Evolutionary conservation across 345 rosid genomes (phyloP).

Genomic region (Camelina laxa): DNA sequence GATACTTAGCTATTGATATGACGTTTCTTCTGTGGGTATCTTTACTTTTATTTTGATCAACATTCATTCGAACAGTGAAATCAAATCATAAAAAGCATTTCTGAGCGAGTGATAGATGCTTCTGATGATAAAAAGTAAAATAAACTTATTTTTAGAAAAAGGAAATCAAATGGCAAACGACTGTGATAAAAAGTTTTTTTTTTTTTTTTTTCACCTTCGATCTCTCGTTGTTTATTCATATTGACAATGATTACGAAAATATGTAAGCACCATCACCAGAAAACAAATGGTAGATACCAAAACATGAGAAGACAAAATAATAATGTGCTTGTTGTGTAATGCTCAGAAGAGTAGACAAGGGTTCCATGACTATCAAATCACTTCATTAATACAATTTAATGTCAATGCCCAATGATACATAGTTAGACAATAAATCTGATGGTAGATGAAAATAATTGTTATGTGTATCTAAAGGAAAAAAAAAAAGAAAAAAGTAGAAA

Average conservation of each 20-base stretch:
- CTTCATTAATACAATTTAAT: constrained; percentile 1
- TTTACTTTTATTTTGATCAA: constrained; percentile 3
- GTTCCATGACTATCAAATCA: neutral
- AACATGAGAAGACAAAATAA: neutral
- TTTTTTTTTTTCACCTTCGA: neutral
- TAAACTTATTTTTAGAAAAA: too few species aligned
- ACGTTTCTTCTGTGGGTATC: constrained; percentile 22
- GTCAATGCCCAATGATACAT: neutral
- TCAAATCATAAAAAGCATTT: constrained; percentile 16
- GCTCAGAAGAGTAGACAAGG: neutral
- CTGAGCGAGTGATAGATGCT: neutral
- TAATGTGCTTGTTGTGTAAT: neutral
- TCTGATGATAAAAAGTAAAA: neutral
- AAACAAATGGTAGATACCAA: neutral
- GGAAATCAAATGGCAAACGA: neutral
- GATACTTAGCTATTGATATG: constrained; percentile 24
- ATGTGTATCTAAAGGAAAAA: neutral
- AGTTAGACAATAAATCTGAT: neutral
- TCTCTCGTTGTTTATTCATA: neutral
- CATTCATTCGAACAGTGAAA: constrained; percentile 12
- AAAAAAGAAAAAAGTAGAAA: neutral
- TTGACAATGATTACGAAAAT: constrained; percentile 14
- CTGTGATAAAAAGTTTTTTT: constrained; percentile 4
- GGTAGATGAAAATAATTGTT: neutral
- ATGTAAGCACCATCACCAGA: neutral